Evolutionary conservation across 106 monocot genomes (phyloP), one percentile per base, ranked within the genome.

Genomic region (Platanthera guangdongensis): DNA sequence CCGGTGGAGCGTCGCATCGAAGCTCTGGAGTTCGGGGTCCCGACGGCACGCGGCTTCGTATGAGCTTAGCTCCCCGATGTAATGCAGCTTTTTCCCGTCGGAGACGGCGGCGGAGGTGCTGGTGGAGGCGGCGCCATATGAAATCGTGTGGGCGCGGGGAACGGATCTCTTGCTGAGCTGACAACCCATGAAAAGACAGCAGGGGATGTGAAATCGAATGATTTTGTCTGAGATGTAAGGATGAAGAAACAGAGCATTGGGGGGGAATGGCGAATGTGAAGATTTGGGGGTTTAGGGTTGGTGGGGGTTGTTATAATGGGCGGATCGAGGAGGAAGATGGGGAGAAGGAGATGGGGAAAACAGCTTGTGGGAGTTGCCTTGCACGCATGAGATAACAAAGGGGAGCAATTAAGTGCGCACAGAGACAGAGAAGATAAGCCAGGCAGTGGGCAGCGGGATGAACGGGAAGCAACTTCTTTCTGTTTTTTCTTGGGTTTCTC

Each of bases 21-120:
- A 82, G 69, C 74, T 73, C 71, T 45, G 79, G 28, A 88, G 16
- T 4, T 77, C 85, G 45, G 82, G 83, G 78, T 86, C 84, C 16
- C 49, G 48, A 25, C 62, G 47, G 81, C 86, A 85, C n/a, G 84
- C 81, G 1, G 59, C 32, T 21, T 79, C 77, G 81, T 86, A 85
- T 2, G 82, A 88, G 72, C 15, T 76, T 45, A 85, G 39, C 7
- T 88, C 84, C 15, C 50, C 75, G 52, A 6, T 51, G 74, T 50
- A 73, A 53, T 65, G 77, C 11, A 73, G 47, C 9, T 55, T 77
- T 10, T 14, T 47, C 46, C 13, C 28, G 51, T 11, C 47, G 73
- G 28, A n/a, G 46, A 25, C 47, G 48, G 28, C 57, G 39, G 39
- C 39, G 39, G 25, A 25, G 25, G 45, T 13, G 32, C 65, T 39